Evolutionary conservation across 345 rosid species (phyloP).

Genomic region (Anacardium occidentale): DNA sequence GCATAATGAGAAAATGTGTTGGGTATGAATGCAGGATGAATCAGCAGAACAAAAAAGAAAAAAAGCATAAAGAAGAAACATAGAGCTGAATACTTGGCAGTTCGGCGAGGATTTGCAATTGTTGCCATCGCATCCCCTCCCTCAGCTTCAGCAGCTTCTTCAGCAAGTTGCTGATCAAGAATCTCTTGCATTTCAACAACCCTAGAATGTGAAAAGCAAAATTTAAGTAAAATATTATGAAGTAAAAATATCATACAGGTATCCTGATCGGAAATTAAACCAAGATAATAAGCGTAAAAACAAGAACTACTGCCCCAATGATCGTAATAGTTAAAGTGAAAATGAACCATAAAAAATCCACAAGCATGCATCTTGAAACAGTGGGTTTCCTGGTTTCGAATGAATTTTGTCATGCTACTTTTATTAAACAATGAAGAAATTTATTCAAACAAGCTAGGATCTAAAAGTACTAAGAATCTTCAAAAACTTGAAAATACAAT

Average conservation of each 20-base stretch:
- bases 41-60: neutral
- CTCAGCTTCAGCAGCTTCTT: conserved; percentile 99
- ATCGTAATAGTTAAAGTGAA: neutral
- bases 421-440: no score
- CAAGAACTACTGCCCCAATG: neutral
- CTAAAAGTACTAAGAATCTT: no score
- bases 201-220: conserved; percentile 38
- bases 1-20: neutral
- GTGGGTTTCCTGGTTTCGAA: no score
- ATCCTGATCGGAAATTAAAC: neutral
- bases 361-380: neutral
- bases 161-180: conserved; percentile 94
- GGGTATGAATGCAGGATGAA: neutral
- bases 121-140: conserved; percentile 92
- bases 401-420: no score
- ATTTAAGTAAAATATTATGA: neutral
- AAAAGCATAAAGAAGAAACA: neutral
- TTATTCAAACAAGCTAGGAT: no score
- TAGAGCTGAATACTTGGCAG: conserved; percentile 59
- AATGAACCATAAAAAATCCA: neutral
- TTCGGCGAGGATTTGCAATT: conserved; percentile 84
- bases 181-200: conserved; percentile 99
- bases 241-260: neutral
- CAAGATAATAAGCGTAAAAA: neutral
- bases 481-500: no score